Base-by-base conservation (phyloP, 192 early-diverging fungal species). In the Mycoemilia scoparia region DNA sequence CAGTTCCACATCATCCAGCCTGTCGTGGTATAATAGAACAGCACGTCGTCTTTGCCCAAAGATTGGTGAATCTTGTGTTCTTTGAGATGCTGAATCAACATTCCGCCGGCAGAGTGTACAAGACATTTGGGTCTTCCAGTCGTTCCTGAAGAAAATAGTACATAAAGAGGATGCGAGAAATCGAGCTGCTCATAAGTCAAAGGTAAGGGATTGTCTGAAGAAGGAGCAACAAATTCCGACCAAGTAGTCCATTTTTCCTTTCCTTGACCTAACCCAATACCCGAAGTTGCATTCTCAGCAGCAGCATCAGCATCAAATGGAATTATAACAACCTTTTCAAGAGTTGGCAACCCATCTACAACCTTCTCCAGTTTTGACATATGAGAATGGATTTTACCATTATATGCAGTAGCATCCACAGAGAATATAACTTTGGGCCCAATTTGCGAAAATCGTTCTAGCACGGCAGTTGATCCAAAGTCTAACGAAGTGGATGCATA, bases 1-100 rank as follows among this genome's bases (percentile, higher is more conserved):
- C 93, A 97, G 59, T 97, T 95, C 89, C 89, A 97, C 93, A 97
- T 97, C 93, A 97, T 97, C 84, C 85, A 88, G 3, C 84, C 85
- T 3, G 81, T 89, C 1, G 82, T 84, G 1, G 81, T 82, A 45
- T 84, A 86, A 47, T 95, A 88, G 46, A 97, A 80, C 38, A 83
- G 58, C 1, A 85, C 72, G 49, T 92, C 89, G n/a, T 68, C 50
- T 4, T 64, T 41, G 0, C 49, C 60, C 38, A 95, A 47, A 35
- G 78, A 68, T 15, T 82, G 84, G 29, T 93, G 83, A 29, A 95
- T 73, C 14, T 79, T 59, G 53, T 91, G 88, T 41, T 97, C 93
- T 56, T 93, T 97, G 42, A 81, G 71, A 36, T 89, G 80, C 54
- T 97, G 89, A 32, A 97, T 63, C 4, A 97, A 50, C 38, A 84